Percentiles rank a stretch among this genome's conserved stretches.
phyloP scores from a whole-genome alignment of 768 basidiomycete species.

The Chlorophyllum brunneum region DNA sequence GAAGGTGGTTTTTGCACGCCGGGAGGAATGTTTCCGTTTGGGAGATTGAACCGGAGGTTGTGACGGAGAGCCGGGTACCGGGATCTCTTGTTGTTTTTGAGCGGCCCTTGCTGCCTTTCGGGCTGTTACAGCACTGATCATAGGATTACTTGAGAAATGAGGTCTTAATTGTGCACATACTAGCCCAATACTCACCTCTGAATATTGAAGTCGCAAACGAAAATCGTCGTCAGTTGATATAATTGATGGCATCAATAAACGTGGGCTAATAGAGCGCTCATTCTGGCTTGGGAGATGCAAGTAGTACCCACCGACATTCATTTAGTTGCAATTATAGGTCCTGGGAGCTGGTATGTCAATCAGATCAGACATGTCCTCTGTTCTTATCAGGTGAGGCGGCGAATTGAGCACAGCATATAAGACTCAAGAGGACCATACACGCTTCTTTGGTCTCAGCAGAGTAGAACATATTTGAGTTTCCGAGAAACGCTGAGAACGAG shows the following conservation, averaged over 20 bases:
- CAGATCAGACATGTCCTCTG: too few relatives aligned
- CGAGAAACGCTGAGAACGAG: too few relatives aligned
- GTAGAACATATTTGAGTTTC: too few relatives aligned
- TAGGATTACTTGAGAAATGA: constrained; percentile 21
- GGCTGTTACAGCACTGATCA: constrained; percentile 74
- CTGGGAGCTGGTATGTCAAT: too few relatives aligned
- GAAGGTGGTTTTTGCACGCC: constrained; percentile 16
- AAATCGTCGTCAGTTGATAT: too few relatives aligned
- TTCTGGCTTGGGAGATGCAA: too few relatives aligned
- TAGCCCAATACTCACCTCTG: neutral
- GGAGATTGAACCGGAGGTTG: constrained; percentile 19
- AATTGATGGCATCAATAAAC: neutral
- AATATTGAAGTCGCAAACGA: neutral
- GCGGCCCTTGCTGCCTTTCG: constrained; percentile 54
- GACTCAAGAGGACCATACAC: too few relatives aligned
- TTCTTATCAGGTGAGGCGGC: too few relatives aligned
- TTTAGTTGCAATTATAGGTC: too few relatives aligned
- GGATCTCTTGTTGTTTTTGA: constrained; percentile 12
- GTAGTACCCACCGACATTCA: too few relatives aligned
- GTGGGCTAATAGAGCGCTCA: neutral
- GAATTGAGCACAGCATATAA: too few relatives aligned
- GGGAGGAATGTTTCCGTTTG: constrained; percentile 42
- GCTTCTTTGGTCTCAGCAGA: too few relatives aligned
- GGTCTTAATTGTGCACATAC: neutral
- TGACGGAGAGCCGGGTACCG: constrained; percentile 1